Base-by-base conservation (phyloP, 1,139 yeast genomes). In the Saccharomyces hybrid region DNA sequence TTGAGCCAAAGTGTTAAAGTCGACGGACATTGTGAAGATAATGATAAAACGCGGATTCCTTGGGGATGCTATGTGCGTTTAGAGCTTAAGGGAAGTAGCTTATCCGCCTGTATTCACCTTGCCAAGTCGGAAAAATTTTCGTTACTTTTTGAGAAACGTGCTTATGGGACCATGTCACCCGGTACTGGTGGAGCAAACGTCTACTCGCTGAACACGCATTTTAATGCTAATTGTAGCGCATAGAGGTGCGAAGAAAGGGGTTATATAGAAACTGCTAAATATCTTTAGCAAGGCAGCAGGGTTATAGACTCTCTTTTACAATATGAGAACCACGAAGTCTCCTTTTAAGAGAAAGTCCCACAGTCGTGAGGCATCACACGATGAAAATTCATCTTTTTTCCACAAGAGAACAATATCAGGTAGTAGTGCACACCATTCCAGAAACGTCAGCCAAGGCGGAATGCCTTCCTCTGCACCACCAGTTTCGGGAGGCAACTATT, bases 1-100 rank as follows among this genome's bases (percentile, higher is more conserved):
- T 71, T 86, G 76, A 27, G 77, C 75, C 62, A 73, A 63, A 65
- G 89, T 80, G 76, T 80, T 84, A 75, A 84, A 85, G 72, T 86
- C 91, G 70, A 84, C 87, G 72, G 76, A 62, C 67, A 65, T 65
- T 41, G 38, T 47, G 28, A 25, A 26, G 28, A 13, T 48, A 44
- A 25, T 16, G 16, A 34, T 46, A 14, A 26, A 23, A 46, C 28
- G 19, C 5, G 50, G 25, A 23, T 27, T 47, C 38, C 49, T 25
- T n/a, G 16, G 16, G 14, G 38, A 32, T 32, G 14, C 38, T 32
- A 1, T 32, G 31, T 11, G 31, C 13, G 34, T 11, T 25, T 9
- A 47, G 23, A 42, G n/a, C 7, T n/a, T n/a, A 16, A 25, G 13
- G 25, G 27, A n/a, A 1, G 25, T 14, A 2, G 27, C 47, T 19